phyloP scores from a whole-genome alignment of 2,329 filamentous ascomycete species.

The Colletotrichum sp. region DNA sequence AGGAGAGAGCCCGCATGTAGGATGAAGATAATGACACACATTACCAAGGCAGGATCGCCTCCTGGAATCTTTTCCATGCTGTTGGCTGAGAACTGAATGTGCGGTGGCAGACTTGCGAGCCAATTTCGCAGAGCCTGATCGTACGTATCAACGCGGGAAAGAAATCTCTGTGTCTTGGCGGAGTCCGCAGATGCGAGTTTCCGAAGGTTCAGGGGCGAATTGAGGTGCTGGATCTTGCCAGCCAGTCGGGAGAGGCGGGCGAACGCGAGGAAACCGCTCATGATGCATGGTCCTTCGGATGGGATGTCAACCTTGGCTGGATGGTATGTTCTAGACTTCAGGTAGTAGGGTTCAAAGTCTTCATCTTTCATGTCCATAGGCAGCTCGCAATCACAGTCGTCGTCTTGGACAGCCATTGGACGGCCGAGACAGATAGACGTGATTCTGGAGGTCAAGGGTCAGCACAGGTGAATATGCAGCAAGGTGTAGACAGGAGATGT shows the following conservation, averaged over 20 bases:
- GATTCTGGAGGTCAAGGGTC: slow-evolving; percentile 13
- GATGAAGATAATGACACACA: background rate
- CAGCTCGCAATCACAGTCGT: slow-evolving; percentile 32
- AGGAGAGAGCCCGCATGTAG: background rate
- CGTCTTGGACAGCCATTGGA: slow-evolving; percentile 32
- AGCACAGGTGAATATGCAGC: background rate
- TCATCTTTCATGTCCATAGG: slow-evolving; percentile 30
- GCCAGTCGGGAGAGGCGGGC: background rate
- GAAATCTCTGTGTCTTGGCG: background rate
- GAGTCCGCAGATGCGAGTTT: background rate
- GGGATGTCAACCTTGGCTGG: background rate
- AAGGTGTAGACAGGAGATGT: background rate
- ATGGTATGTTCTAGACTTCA: background rate
- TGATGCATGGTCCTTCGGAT: background rate
- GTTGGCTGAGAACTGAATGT: slow-evolving; percentile 30
- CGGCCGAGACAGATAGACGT: slow-evolving; percentile 33
- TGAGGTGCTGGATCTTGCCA: background rate
- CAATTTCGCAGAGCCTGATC: slow-evolving; percentile 24
- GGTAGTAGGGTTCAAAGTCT: slow-evolving; percentile 20
- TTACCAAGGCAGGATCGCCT: background rate
- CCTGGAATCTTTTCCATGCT: background rate
- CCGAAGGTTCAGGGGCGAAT: background rate
- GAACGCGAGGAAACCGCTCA: background rate
- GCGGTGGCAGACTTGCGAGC: slow-evolving; percentile 26
- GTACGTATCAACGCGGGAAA: slow-evolving; percentile 13